Percentiles rank a stretch among this genome's conserved stretches.
These are phyloP conservation scores for Phytophthora sojae DNA, from an alignment of 352 stramenopile species.

Conservation along the genomic window DNA sequence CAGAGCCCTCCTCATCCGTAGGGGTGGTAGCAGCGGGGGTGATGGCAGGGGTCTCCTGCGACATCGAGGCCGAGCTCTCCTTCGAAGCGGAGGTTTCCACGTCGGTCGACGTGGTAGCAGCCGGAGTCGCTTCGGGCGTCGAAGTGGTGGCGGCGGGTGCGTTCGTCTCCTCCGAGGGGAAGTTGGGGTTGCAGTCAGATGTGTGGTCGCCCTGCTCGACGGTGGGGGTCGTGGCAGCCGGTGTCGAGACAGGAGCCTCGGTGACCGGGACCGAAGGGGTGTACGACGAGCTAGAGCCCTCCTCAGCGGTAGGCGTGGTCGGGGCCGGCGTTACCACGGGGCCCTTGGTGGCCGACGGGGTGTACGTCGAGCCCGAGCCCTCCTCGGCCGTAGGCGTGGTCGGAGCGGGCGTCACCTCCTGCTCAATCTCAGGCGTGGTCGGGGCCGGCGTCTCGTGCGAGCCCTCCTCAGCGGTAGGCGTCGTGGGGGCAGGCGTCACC, in stretches of 20 bases:
- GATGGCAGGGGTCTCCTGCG: background rate
- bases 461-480: background rate
- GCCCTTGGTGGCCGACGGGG: background rate
- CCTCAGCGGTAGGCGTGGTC: background rate
- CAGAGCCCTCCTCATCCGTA: constrained; percentile 2
- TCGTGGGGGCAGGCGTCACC: constrained; percentile 10
- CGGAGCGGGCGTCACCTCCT: background rate
- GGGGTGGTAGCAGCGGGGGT: constrained; percentile 14
- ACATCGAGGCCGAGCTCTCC: background rate
- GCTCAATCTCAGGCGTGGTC: background rate
- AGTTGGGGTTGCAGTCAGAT: constrained; percentile 47
- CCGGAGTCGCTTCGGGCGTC: background rate
- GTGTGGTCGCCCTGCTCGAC: constrained; percentile 24
- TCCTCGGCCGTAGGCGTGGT: background rate
- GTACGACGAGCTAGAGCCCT: background rate
- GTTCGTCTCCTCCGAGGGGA: constrained; percentile 36
- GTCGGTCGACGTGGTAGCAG: background rate
- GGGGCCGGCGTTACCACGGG: background rate
- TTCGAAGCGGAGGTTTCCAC: constrained; percentile 2
- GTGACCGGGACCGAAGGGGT: constrained; percentile 8
- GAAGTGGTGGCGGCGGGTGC: constrained; percentile 10
- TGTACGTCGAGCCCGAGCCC: background rate
- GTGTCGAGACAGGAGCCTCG: constrained; percentile 1
- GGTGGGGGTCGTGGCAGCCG: constrained; percentile 16
- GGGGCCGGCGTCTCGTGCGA: constrained; percentile 5